A percentile compares a stretch with the other conserved stretches of the same genome.
Conservation (phyloP, 192 early-diverging fungal species). For the Backusella morwellensis region DNA sequence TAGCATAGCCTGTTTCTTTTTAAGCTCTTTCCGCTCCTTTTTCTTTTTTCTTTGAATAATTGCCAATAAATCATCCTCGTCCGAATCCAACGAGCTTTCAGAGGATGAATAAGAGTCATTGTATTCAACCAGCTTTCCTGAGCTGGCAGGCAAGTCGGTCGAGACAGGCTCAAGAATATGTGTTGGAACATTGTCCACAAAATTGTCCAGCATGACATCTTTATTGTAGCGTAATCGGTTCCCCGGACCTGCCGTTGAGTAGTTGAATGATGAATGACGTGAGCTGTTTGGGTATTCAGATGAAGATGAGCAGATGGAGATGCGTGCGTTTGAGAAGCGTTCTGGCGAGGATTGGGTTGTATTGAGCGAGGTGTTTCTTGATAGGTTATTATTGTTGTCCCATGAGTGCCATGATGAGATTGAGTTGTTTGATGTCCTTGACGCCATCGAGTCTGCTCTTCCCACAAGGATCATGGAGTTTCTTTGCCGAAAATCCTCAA, state of each 20-base stretch:
- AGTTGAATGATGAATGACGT: not conserved
- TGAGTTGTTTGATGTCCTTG: conserved; percentile 17
- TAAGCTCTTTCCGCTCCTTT: not conserved
- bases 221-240: not conserved
- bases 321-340: not conserved
- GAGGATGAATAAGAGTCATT: not conserved
- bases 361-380: conserved; percentile 26
- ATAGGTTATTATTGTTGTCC: conserved; percentile 10
- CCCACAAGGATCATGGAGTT: not conserved
- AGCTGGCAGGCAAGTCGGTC: not conserved
- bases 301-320: not conserved
- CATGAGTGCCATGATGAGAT: conserved; percentile 23
- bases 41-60: conserved; percentile 6
- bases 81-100: not conserved
- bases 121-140: not conserved
- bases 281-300: not conserved
- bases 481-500: not conserved
- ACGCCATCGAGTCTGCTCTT: conserved; percentile 25
- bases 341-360: conserved; percentile 17
- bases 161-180: conserved; percentile 9
- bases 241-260: not conserved
- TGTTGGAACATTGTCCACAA: not conserved
- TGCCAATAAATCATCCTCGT: conserved; percentile 1
- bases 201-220: not conserved
- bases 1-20: not conserved